These are phyloP conservation scores for Candida peoriensis DNA, from an alignment of 805 yeast species.

Conservation along the genomic window DNA sequence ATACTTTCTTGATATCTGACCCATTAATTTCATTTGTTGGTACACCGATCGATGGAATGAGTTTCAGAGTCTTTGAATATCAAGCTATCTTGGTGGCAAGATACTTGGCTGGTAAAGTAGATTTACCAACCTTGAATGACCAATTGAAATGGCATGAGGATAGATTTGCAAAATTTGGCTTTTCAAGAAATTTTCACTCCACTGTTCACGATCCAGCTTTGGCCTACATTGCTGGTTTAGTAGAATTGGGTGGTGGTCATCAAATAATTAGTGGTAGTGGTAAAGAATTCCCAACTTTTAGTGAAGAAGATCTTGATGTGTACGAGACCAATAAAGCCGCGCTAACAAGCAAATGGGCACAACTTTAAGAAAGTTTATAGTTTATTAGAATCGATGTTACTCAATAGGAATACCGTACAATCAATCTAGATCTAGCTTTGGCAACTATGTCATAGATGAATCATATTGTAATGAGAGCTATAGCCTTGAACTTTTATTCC, in stretches of 20 bases:
- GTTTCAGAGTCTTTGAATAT: slow-evolving; percentile 31
- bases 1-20: slow-evolving; percentile 29
- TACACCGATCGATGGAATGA: slow-evolving; percentile 27
- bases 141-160: slow-evolving; percentile 26
- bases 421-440: too few relatives aligned
- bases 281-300: slow-evolving; percentile 3
- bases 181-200: slow-evolving; percentile 24
- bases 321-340: slow-evolving; percentile 3
- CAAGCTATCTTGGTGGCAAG: slow-evolving; percentile 31
- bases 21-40: slow-evolving; percentile 33
- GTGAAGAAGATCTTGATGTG: slow-evolving; percentile 3
- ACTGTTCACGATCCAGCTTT: slow-evolving; percentile 29
- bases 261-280: slow-evolving; percentile 1
- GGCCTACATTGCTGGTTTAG: slow-evolving; percentile 19
- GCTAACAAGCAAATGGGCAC: slow-evolving; percentile 1
- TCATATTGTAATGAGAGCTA: too few relatives aligned
- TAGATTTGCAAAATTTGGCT: slow-evolving; percentile 24
- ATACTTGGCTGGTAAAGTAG: slow-evolving; percentile 25
- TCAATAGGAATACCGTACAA: too few relatives aligned
- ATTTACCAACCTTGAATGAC: slow-evolving; percentile 24
- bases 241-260: slow-evolving; percentile 22
- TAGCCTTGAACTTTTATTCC: too few relatives aligned
- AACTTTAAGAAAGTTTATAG: too few relatives aligned
- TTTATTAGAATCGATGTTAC: too few relatives aligned
- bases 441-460: too few relatives aligned